Percentiles rank a stretch among this genome's conserved stretches.
These are phyloP conservation scores for Rosa rugosa DNA, from an alignment of 306 rosid species.

Conservation along the genomic window DNA sequence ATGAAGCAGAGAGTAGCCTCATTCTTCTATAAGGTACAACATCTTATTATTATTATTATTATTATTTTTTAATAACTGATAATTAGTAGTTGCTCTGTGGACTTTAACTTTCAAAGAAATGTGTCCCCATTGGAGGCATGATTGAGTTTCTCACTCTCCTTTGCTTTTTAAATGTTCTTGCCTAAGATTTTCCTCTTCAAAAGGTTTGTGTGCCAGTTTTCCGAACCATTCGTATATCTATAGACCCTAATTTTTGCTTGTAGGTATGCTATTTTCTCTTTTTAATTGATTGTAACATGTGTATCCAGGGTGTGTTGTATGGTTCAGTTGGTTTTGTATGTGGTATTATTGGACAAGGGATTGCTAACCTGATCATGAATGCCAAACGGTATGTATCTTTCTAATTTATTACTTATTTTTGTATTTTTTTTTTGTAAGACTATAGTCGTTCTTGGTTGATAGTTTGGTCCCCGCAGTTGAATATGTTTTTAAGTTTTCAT, in stretches of 20 bases:
- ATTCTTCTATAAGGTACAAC: constrained; percentile 70
- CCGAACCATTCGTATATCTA: background rate
- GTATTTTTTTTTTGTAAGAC: background rate
- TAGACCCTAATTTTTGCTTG: background rate
- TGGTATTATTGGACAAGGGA: constrained; percentile 96
- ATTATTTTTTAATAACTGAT: background rate
- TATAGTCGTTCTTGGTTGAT: background rate
- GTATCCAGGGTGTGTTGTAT: constrained; percentile 77
- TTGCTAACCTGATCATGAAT: constrained; percentile 89
- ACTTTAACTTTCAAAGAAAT: constrained; percentile 10
- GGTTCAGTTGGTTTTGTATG: constrained; percentile 93
- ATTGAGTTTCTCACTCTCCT: background rate
- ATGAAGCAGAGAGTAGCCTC: constrained; percentile 70
- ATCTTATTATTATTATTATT: background rate
- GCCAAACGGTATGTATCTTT: constrained; percentile 63
- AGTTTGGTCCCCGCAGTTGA: background rate
- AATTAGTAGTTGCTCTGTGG: constrained; percentile 12
- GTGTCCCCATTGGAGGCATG: background rate
- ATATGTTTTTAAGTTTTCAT: background rate
- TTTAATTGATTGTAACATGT: constrained; percentile 11
- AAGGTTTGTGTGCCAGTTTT: background rate
- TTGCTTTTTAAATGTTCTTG: background rate
- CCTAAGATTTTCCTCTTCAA: background rate
- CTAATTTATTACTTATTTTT: background rate
- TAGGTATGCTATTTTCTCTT: background rate